Percentiles rank a stretch among this genome's conserved stretches.
Evolutionary conservation across 345 rosid species (phyloP).

Genomic region (Salix caprea): DNA sequence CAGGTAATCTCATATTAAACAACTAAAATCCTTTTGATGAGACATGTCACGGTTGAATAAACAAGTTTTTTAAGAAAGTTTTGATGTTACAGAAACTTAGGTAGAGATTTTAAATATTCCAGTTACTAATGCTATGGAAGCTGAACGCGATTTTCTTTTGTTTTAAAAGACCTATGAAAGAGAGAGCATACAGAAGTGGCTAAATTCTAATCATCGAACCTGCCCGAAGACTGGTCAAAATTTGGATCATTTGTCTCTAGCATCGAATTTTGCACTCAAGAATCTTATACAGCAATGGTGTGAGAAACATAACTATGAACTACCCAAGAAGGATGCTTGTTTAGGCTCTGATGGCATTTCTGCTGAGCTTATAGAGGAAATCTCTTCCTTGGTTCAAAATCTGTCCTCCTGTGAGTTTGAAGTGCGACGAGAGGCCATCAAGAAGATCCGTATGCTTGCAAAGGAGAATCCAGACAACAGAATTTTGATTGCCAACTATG

Average conservation of each 20-base stretch:
- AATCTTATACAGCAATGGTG: slow-evolving; percentile 61
- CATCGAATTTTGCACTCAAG: slow-evolving; percentile 56
- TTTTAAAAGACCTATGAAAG: slow-evolving; percentile 52
- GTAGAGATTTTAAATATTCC: background rate
- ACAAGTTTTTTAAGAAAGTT: background rate
- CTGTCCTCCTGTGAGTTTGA: slow-evolving; percentile 30
- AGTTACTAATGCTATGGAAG: background rate
- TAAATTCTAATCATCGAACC: slow-evolving; percentile 46
- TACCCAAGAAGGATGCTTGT: slow-evolving; percentile 38
- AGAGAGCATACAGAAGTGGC: slow-evolving; percentile 53
- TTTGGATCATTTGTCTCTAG: slow-evolving; percentile 41
- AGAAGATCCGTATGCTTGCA: slow-evolving; percentile 51
- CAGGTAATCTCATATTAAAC: slow-evolving; percentile 39
- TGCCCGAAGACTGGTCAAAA: slow-evolving; percentile 64
- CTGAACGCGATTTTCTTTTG: slow-evolving; percentile 1
- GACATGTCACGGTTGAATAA: background rate
- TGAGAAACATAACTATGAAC: slow-evolving; percentile 41
- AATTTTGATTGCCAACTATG: slow-evolving; percentile 44
- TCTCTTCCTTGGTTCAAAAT: slow-evolving; percentile 36
- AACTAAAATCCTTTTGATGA: background rate
- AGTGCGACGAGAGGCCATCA: slow-evolving; percentile 32
- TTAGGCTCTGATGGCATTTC: slow-evolving; percentile 22
- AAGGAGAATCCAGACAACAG: slow-evolving; percentile 58
- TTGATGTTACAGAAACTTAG: background rate
- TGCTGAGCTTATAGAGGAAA: slow-evolving; percentile 33